phyloP scores from a whole-genome alignment of 345 rosid species.

The Psidium guajava region DNA sequence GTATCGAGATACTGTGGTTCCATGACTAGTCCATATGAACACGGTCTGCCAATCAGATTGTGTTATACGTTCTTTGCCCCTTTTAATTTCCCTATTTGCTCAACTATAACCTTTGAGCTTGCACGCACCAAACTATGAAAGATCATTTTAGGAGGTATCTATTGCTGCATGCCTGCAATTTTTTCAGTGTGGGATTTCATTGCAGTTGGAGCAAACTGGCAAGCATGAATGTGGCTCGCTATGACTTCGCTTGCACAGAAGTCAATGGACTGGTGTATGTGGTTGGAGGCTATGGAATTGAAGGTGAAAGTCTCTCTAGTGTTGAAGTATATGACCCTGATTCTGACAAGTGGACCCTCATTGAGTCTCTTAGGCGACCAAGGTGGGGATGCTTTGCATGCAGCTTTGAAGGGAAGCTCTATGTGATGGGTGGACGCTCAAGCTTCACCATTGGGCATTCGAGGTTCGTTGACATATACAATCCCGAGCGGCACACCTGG shows the following conservation, averaged over 20 bases:
- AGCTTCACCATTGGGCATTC: constrained; percentile 93
- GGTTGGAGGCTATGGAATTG: constrained; percentile 71
- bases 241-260: constrained; percentile 84
- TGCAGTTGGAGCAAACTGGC: constrained; percentile 87
- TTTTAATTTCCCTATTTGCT: not conserved
- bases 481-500: constrained; percentile 64
- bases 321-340: constrained; percentile 81
- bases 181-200: not conserved
- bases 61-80: not conserved
- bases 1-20: not conserved
- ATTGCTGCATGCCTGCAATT: not conserved
- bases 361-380: constrained; percentile 76
- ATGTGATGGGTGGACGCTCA: constrained; percentile 96
- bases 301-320: constrained; percentile 68
- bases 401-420: constrained; percentile 73
- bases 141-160: not conserved
- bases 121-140: not conserved
- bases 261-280: constrained; percentile 77
- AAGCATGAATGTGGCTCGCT: constrained; percentile 70
- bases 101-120: not conserved
- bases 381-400: constrained; percentile 94
- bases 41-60: not conserved
- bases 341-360: constrained; percentile 45
- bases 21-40: not conserved
- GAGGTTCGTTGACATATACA: constrained; percentile 68